Conservation (phyloP, 2,329 filamentous ascomycete species). For the Aspergillus viridinutans region DNA sequence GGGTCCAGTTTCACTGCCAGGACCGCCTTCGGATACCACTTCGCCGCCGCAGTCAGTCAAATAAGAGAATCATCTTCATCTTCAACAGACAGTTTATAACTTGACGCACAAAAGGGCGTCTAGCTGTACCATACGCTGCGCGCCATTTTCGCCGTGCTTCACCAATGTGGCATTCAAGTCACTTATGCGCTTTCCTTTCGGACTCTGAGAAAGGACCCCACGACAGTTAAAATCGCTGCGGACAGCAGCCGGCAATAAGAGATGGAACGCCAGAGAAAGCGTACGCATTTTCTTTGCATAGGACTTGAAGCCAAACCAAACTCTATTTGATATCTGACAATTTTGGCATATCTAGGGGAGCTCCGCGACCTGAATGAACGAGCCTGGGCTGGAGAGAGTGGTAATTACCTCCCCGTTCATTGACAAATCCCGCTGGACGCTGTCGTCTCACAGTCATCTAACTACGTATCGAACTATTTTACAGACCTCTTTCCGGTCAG, state of each 20-base stretch:
- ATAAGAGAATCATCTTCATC: background rate
- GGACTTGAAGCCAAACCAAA: background rate
- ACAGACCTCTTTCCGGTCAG: slow-evolving; percentile 74
- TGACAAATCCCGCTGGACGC: background rate
- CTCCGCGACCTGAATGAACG: slow-evolving; percentile 81
- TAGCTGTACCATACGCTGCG: slow-evolving; percentile 10
- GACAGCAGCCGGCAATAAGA: slow-evolving; percentile 19
- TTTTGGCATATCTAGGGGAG: slow-evolving; percentile 59
- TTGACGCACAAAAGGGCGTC: slow-evolving; percentile 6
- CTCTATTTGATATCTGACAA: slow-evolving; percentile 1
- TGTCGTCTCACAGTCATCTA: slow-evolving; percentile 7
- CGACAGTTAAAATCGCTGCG: slow-evolving; percentile 26
- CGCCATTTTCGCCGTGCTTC: slow-evolving; percentile 7
- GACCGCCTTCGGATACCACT: slow-evolving; percentile 14
- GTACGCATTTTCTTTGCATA: slow-evolving; percentile 28
- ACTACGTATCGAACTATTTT: slow-evolving; percentile 17
- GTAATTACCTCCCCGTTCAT: slow-evolving; percentile 44
- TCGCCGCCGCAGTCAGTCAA: slow-evolving; percentile 7
- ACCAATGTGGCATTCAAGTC: slow-evolving; percentile 39
- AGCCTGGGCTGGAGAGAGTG: slow-evolving; percentile 84
- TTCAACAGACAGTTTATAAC: background rate
- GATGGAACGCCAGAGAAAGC: slow-evolving; percentile 50
- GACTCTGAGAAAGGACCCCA: slow-evolving; percentile 33
- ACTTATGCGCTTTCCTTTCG: slow-evolving; percentile 32
- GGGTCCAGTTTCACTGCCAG: background rate